Conservation (phyloP, 352 stramenopile genomes). For the Pythium dissotocum region DNA sequence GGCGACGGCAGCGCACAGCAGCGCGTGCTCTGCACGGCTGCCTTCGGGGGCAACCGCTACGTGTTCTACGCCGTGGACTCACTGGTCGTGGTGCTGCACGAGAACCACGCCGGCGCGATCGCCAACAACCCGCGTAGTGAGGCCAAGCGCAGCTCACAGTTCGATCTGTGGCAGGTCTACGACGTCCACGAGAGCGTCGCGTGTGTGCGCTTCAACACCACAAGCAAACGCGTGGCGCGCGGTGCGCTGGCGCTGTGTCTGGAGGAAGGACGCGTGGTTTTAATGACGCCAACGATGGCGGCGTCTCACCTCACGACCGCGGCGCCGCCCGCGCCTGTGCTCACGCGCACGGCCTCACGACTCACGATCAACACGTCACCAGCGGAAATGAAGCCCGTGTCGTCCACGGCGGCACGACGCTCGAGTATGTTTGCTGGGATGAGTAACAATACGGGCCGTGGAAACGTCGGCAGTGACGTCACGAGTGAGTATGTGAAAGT, state of each 20-base stretch:
- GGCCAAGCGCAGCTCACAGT: conserved; percentile 37
- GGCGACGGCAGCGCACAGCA: background rate
- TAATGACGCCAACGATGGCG: conserved; percentile 47
- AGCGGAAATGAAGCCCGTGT: conserved; percentile 23
- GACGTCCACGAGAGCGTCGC: conserved; percentile 41
- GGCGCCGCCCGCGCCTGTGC: conserved; percentile 9
- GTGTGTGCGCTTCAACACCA: conserved; percentile 59
- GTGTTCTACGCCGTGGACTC: conserved; percentile 57
- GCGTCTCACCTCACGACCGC: conserved; percentile 16
- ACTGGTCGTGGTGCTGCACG: conserved; percentile 62
- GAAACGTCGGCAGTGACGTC: conserved; percentile 18
- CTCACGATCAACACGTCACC: conserved; percentile 27
- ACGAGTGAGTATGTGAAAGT: conserved; percentile 55
- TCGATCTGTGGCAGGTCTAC: conserved; percentile 77
- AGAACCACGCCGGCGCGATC: conserved; percentile 31
- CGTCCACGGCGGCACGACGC: conserved; percentile 11
- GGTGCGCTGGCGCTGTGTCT: conserved; percentile 65
- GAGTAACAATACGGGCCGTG: background rate
- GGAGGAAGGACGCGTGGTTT: conserved; percentile 58
- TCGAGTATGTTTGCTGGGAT: conserved; percentile 16
- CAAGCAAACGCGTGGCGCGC: conserved; percentile 44
- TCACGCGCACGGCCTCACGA: conserved; percentile 17
- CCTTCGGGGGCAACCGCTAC: conserved; percentile 59
- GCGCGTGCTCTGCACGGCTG: conserved; percentile 37
- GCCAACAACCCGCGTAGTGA: conserved; percentile 30